These are phyloP conservation scores for Aspergillus quadrilineatus DNA, from an alignment of 2,329 filamentous ascomycete genomes.

Conservation along the genomic window DNA sequence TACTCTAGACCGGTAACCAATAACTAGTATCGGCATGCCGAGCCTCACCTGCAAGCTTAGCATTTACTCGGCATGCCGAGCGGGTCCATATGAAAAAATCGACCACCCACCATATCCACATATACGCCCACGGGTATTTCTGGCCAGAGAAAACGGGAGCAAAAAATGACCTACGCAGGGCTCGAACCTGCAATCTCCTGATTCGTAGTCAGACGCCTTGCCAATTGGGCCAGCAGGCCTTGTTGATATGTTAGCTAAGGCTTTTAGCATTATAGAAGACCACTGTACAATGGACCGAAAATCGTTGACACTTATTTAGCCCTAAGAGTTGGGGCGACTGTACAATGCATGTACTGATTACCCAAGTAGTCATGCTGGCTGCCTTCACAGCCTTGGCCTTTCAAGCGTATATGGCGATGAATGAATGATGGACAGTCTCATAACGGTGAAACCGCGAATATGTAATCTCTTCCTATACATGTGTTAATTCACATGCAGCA, in stretches of 20 bases:
- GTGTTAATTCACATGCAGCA: too few relatives aligned
- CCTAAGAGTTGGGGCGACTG: too few relatives aligned
- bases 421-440: too few relatives aligned
- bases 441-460: too few relatives aligned
- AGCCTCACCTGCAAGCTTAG: neutral
- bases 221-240: conserved; percentile 28
- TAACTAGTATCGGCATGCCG: neutral
- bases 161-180: conserved; percentile 39
- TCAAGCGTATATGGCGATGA: too few relatives aligned
- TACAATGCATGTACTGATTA: too few relatives aligned
- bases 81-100: neutral
- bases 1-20: neutral
- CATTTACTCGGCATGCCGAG: neutral
- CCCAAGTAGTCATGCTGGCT: too few relatives aligned
- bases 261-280: neutral
- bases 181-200: conserved; percentile 53
- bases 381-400: too few relatives aligned
- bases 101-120: neutral
- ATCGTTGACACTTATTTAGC: too few relatives aligned
- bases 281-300: too few relatives aligned
- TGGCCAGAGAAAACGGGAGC: neutral
- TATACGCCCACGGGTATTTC: neutral
- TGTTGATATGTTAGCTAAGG: neutral
- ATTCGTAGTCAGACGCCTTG: conserved; percentile 55
- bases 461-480: too few relatives aligned